Evolutionary conservation across 2,329 filamentous ascomycete species (phyloP).

Genomic region (Colletotrichum shisoi): DNA sequence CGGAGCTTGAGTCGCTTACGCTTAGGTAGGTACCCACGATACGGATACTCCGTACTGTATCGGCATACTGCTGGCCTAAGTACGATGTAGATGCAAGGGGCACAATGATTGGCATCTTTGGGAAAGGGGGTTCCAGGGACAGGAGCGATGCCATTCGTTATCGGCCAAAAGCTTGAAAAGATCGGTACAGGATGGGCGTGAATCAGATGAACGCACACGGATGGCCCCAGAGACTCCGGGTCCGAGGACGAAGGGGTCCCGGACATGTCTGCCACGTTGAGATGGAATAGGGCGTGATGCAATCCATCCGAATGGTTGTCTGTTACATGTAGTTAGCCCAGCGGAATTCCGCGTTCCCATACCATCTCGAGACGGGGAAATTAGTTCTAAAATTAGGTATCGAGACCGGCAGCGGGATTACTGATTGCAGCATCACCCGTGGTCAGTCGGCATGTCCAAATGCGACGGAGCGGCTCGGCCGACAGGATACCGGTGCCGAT

Average conservation of each 20-base stretch:
- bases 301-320: not conserved
- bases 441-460: not conserved
- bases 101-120: not conserved
- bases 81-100: not conserved
- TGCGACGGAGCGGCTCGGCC: conserved; percentile 13
- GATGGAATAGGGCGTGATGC: no score
- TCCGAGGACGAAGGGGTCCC: not conserved
- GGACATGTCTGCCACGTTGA: not conserved
- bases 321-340: no score
- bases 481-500: not conserved
- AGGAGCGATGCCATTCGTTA: conserved; percentile 17
- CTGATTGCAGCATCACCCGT: not conserved
- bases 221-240: no score
- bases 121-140: not conserved
- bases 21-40: no score
- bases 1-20: conserved; percentile 16
- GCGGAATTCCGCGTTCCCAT: not conserved
- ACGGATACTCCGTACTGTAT: no score
- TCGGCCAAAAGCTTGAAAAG: not conserved
- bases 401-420: not conserved
- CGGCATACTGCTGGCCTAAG: no score
- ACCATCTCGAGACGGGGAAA: not conserved
- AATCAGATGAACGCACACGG: not conserved
- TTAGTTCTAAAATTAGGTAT: not conserved
- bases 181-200: not conserved